These are phyloP conservation scores for Hydrangea macrophylla DNA, from an alignment of 148 eudicot genomes.

Conservation along the genomic window DNA sequence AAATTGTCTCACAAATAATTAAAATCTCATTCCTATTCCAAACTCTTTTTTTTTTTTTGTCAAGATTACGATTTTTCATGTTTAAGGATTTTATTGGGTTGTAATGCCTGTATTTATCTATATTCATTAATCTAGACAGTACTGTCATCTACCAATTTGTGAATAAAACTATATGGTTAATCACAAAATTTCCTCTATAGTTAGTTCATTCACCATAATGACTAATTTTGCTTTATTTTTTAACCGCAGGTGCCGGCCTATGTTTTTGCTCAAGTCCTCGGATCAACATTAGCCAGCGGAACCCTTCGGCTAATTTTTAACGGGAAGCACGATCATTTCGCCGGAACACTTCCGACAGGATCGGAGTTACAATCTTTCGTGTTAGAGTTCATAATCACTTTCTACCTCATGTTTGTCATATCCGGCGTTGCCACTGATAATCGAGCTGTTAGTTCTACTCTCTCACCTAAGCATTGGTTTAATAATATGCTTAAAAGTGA, in stretches of 20 bases:
- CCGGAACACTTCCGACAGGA: conserved; percentile 42
- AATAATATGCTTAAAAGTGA: not conserved
- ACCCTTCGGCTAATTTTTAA: conserved; percentile 37
- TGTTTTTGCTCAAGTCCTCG: conserved; percentile 36
- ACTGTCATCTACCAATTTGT: not conserved
- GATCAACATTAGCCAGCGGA: conserved; percentile 48
- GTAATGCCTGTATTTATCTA: too few species aligned
- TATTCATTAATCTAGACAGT: not conserved
- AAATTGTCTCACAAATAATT: too few species aligned
- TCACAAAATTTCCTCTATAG: not conserved
- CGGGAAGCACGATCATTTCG: conserved; percentile 29
- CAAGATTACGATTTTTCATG: too few species aligned
- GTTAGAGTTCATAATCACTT: conserved; percentile 50
- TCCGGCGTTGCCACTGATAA: conserved; percentile 51
- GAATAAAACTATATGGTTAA: not conserved
- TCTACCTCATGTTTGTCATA: conserved; percentile 56
- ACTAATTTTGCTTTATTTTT: not conserved
- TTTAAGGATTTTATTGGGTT: too few species aligned
- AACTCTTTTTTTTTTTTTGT: too few species aligned
- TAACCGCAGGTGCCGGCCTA: conserved; percentile 39
- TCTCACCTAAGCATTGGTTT: not conserved
- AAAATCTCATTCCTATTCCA: too few species aligned
- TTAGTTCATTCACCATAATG: not conserved
- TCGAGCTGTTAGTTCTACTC: conserved; percentile 37
- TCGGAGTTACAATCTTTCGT: conserved; percentile 38